A percentile compares a stretch with the other conserved stretches of the same genome.
Evolutionary conservation across 2,329 filamentous ascomycete species (phyloP).

Genomic region (Leptodontidium sp.): DNA sequence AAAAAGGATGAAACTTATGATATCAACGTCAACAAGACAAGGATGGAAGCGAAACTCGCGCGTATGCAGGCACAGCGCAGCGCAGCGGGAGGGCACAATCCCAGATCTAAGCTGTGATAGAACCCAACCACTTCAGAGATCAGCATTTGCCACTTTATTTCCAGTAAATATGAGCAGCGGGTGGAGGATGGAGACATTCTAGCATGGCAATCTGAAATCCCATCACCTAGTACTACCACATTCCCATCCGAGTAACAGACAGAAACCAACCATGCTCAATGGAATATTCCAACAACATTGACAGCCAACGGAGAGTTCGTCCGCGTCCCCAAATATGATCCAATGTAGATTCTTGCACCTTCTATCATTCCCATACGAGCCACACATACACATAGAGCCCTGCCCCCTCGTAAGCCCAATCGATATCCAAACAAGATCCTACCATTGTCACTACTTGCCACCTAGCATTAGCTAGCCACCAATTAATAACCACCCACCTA

Average conservation of each 20-base stretch:
- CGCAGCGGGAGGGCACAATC: not conserved
- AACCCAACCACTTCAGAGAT: not conserved
- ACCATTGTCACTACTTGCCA: too few species aligned
- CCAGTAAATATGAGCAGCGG: not conserved
- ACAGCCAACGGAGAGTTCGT: not conserved
- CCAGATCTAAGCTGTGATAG: not conserved
- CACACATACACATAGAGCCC: too few species aligned
- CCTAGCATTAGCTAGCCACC: too few species aligned
- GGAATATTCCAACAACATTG: too few species aligned
- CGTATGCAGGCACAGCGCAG: not conserved
- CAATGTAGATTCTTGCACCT: too few species aligned
- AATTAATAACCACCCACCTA: too few species aligned
- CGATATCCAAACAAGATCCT: too few species aligned
- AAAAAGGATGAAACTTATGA: not conserved
- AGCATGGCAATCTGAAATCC: not conserved
- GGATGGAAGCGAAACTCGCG: not conserved
- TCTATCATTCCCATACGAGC: too few species aligned
- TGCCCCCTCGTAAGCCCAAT: too few species aligned
- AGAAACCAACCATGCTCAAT: not conserved
- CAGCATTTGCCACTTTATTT: conserved; percentile 1
- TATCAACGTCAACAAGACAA: not conserved
- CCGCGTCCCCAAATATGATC: not conserved
- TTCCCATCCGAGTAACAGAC: not conserved
- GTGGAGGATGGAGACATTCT: not conserved
- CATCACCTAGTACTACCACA: not conserved